A percentile compares a stretch with the other conserved stretches of the same genome.
Evolutionary conservation across 129 eudicot species (phyloP).

Genomic region (Logfia minima): DNA sequence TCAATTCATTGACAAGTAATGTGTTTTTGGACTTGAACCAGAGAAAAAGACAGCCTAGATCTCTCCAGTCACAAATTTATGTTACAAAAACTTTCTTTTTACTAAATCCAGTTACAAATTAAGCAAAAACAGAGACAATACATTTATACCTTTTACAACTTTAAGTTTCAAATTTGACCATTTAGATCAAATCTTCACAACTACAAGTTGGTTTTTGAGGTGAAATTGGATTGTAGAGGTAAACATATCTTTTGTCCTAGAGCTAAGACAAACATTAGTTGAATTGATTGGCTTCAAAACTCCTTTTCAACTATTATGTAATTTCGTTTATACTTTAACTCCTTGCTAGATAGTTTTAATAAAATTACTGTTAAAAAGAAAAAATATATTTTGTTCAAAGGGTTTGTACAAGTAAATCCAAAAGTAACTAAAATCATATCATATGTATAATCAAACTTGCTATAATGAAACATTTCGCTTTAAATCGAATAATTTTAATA

Average conservation of each 20-base stretch:
- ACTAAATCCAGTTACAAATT: constrained; percentile 24
- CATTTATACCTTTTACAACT: background rate
- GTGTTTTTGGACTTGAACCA: constrained; percentile 10
- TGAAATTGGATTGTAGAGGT: background rate
- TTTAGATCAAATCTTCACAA: background rate
- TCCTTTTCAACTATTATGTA: no score
- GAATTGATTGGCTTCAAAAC: no score
- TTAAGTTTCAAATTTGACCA: background rate
- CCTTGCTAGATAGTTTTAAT: no score
- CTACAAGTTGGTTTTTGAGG: background rate
- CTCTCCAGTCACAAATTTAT: constrained; percentile 20
- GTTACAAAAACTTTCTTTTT: constrained; percentile 17
- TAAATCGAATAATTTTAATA: no score
- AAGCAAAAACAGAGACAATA: background rate
- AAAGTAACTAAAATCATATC: background rate
- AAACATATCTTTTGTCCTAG: background rate
- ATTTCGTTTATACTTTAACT: no score
- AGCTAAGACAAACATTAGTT: no score
- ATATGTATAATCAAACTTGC: background rate
- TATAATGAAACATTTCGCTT: background rate
- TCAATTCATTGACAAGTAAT: background rate
- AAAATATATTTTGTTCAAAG: background rate
- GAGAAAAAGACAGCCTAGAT: constrained; percentile 36
- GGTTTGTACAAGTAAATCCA: background rate
- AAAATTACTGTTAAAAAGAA: no score